Evolutionary conservation across 192 early-diverging fungal genomes (phyloP), one percentile per base, ranked within the genome.

Genomic region (Coemansia asiatica): DNA sequence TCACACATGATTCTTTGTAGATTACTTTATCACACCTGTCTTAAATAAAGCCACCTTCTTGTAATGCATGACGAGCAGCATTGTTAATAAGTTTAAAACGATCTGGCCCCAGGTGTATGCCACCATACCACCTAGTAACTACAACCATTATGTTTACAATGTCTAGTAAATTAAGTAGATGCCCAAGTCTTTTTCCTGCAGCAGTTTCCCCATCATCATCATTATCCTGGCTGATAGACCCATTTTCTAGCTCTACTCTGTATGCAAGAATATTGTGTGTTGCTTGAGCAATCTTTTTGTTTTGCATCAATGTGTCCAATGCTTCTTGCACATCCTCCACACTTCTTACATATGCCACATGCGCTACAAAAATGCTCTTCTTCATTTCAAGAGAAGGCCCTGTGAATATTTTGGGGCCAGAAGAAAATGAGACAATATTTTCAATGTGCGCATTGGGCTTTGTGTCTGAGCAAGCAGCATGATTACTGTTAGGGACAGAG

Each of bases 151-250:
- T 86, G 72, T 94, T 88, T 40, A 81, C 75, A 6, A 85, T 85
- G 7, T 89, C 87, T 26, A 91, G 62, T 15, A 91, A 76, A 63
- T 95, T 87, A 70, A 98, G 72, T 64, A 98, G 74, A 79, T 96
- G 92, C 12, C 87, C 74, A 53, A 98, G 74, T 29, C 94, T 76
- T 63, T 87, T 87, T 15, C 95, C 95, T 5, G 95, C 95, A 2
- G 94, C 94, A 2, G 89, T 91, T 78, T 97, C 95, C 19, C 95
- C 95, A 54, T 97, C 94, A 72, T 97, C 95, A 71, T 97, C 95
- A 66, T 91, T 91, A 56, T 92, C 90, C 72, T 93, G 90, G 40
- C 71, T 72, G 19, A 82, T 65, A 19, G 75, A 73, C 1, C 71
- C 75, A 31, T 40, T 68, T 19, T 71, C 65, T 9, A 87, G 57